Percentiles rank a stretch among this genome's conserved stretches.
These are phyloP conservation scores for Penicillium robsamsonii DNA, from an alignment of 495 filamentous ascomycete genomes.

Conservation along the genomic window DNA sequence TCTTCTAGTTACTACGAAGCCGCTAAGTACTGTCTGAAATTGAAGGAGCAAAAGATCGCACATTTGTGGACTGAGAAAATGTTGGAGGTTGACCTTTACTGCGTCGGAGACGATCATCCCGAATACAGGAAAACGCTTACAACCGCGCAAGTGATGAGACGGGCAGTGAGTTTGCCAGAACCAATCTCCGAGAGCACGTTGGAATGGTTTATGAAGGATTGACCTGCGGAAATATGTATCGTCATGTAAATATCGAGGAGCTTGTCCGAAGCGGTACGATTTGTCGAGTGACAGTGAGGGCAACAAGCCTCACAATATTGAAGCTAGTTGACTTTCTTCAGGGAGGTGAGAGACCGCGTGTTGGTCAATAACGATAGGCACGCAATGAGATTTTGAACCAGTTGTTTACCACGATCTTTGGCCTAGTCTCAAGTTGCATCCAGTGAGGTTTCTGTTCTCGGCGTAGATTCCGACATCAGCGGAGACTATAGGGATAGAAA, in stretches of 20 bases:
- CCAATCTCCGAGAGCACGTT: not conserved
- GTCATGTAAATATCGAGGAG: not conserved
- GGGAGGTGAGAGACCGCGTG: not conserved
- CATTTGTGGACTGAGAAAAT: too few relatives aligned
- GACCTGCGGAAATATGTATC: not conserved
- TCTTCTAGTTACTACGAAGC: too few relatives aligned
- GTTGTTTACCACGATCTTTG: not conserved
- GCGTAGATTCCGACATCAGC: not conserved
- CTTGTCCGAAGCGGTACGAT: not conserved
- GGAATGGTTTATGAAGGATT: not conserved
- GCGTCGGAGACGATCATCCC: too few relatives aligned
- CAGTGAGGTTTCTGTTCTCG: not conserved
- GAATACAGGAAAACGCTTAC: too few relatives aligned
- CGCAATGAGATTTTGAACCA: too few relatives aligned
- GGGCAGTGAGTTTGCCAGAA: not conserved
- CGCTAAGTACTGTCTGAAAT: too few relatives aligned
- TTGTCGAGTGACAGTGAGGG: not conserved
- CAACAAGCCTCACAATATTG: not conserved
- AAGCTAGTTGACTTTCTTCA: not conserved
- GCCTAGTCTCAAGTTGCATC: not conserved
- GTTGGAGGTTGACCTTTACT: too few relatives aligned
- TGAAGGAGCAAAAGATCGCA: too few relatives aligned
- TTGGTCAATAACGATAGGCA: too few relatives aligned
- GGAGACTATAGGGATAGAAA: not conserved
- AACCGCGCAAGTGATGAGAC: not conserved